A percentile compares a stretch with the other conserved stretches of the same genome.
These are phyloP conservation scores for Pythium myriotylum DNA, from an alignment of 352 stramenopile species.

Conservation along the genomic window DNA sequence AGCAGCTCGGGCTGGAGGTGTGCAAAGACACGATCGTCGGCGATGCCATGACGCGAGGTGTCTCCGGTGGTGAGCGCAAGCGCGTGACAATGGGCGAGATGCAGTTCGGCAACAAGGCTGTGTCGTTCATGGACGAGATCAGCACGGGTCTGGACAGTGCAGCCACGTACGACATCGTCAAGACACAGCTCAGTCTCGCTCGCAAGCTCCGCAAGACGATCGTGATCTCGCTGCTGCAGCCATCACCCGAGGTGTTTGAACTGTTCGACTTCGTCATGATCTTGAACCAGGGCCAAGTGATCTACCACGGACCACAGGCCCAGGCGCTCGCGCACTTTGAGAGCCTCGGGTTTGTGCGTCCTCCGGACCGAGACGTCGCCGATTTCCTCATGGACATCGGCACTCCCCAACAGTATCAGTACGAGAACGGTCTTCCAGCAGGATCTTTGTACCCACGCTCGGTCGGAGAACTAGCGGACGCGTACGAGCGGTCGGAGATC, in stretches of 20 bases:
- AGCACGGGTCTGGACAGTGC: slow-evolving; percentile 88
- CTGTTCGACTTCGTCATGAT: slow-evolving; percentile 59
- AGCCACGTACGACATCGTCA: slow-evolving; percentile 87
- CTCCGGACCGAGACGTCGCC: slow-evolving; percentile 41
- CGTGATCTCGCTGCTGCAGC: slow-evolving; percentile 54
- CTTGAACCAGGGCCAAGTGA: slow-evolving; percentile 50
- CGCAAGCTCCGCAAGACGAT: slow-evolving; percentile 43
- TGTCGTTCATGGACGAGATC: slow-evolving; percentile 86
- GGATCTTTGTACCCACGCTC: slow-evolving; percentile 1
- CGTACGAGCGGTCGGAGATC: slow-evolving; percentile 39
- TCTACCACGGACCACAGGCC: slow-evolving; percentile 52
- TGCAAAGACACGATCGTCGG: slow-evolving; percentile 42
- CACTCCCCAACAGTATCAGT: slow-evolving; percentile 39
- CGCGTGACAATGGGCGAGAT: slow-evolving; percentile 53
- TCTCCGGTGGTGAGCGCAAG: slow-evolving; percentile 54
- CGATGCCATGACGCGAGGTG: slow-evolving; percentile 41
- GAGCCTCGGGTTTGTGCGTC: slow-evolving; percentile 40
- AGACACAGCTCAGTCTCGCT: slow-evolving; percentile 71
- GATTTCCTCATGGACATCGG: slow-evolving; percentile 56
- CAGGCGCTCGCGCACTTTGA: slow-evolving; percentile 39
- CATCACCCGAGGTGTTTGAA: slow-evolving; percentile 47
- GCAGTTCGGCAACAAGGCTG: slow-evolving; percentile 34
- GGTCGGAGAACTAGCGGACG: slow-evolving; percentile 36
- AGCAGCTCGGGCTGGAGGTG: background rate
- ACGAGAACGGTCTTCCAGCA: slow-evolving; percentile 17